Evolutionary conservation across 306 rosid species (phyloP), one percentile per base, ranked within the genome.

Genomic region (Cyclanthera cordifolia): DNA sequence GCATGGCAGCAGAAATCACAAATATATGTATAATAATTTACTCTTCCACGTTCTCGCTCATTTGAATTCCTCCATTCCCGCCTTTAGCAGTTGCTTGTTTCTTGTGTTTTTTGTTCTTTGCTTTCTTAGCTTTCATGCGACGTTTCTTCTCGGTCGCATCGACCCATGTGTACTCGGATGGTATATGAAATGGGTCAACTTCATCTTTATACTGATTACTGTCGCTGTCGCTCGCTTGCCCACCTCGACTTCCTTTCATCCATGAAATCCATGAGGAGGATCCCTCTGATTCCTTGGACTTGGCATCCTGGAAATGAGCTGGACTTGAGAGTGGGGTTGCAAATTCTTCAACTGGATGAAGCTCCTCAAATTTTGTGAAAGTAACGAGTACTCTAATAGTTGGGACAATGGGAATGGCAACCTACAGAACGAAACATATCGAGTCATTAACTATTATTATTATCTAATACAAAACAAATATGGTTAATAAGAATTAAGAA

Each of bases 271-370:
- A 90, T n/a, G 99, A 94, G 0, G 85, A 57, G 21, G 95, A 89
- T 12, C 87, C 88, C 69, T 94, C 97, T 6, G 91, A 72, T 67
- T 94, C 99, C 82, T 88, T 94, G 20, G 95, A 85, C 80, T 88
- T 94, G 25, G 95, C 85, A 77, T 90, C 99, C 81, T 90, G 90
- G 79, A 94, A 94, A 79, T 90, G 87, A 53, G 96, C 96, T 4
- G 96, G 97, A 79, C 99, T 94, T 45, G 99, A 94, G 53, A 87
- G 95, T 15, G 99, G 97, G 15, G 99, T 94, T 59, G 96, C 86
- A 77, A 94, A 94, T 78, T 94, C 99, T 87, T 94, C 99, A 66
- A 72, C 66, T 51, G 95, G 97, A 76, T 88, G 95, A 80, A 94
- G 97, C 88, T 94, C 99, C 83, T 94, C 99, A 73, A 94, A 94